Evolutionary conservation across 2,329 filamentous ascomycete genomes (phyloP).

Genomic region (Triangularia setosa): DNA sequence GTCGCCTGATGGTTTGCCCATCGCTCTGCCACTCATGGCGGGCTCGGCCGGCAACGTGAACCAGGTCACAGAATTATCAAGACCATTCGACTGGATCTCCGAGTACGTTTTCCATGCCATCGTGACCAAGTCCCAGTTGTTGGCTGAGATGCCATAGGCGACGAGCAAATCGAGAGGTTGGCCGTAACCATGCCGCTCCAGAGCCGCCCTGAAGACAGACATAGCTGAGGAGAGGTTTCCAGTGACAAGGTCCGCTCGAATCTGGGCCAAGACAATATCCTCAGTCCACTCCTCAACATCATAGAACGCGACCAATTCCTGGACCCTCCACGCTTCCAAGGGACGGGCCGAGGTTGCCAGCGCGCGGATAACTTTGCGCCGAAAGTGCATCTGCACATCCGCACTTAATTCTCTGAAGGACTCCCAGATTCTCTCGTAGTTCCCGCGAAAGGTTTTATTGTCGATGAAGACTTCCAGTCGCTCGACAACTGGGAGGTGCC

Average conservation of each 20-base stretch:
- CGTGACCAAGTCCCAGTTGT: conserved; percentile 36
- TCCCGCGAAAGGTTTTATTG: neutral
- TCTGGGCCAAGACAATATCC: conserved; percentile 36
- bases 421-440: conserved; percentile 42
- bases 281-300: conserved; percentile 38
- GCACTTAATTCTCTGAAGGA: conserved; percentile 38
- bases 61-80: neutral
- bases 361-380: conserved; percentile 37
- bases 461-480: conserved; percentile 10
- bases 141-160: conserved; percentile 36
- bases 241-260: conserved; percentile 41
- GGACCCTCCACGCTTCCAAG: conserved; percentile 43
- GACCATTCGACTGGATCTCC: neutral
- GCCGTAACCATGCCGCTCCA: conserved; percentile 32
- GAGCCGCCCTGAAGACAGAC: conserved; percentile 37
- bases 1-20: neutral
- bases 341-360: conserved; percentile 41
- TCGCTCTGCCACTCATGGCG: neutral
- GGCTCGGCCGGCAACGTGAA: neutral
- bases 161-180: conserved; percentile 44
- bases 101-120: conserved; percentile 33
- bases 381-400: conserved; percentile 29
- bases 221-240: conserved; percentile 39
- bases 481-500: conserved; percentile 2
- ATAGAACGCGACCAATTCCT: conserved; percentile 41